Conservation (phyloP, 306 rosid species). For the Prunus dulcis region DNA sequence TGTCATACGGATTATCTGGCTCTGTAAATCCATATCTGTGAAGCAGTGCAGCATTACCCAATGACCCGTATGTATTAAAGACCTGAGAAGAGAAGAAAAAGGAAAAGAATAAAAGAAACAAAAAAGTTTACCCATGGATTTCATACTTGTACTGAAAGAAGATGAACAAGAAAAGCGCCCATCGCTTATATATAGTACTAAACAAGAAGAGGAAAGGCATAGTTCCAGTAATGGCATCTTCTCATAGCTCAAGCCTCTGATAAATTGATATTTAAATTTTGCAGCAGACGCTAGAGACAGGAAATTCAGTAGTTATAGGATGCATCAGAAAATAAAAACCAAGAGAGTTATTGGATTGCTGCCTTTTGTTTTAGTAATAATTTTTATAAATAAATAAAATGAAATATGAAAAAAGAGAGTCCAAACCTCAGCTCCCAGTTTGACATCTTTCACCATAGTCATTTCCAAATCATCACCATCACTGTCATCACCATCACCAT, state of each 20-base stretch:
- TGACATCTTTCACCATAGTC: slow-evolving; percentile 81
- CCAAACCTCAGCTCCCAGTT: slow-evolving; percentile 69
- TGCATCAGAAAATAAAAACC: too few relatives aligned
- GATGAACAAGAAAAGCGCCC: neutral
- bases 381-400: neutral
- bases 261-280: too few relatives aligned
- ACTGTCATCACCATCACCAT: slow-evolving; percentile 22
- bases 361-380: neutral
- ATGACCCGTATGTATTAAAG: slow-evolving; percentile 75
- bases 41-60: slow-evolving; percentile 92
- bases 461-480: slow-evolving; percentile 59
- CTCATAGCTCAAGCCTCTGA: neutral
- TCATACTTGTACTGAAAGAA: neutral
- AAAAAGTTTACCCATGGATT: neutral
- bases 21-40: slow-evolving; percentile 93
- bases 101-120: neutral
- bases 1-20: slow-evolving; percentile 65
- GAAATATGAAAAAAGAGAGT: neutral
- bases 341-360: too few relatives aligned
- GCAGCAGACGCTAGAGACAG: too few relatives aligned
- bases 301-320: too few relatives aligned
- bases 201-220: too few relatives aligned
- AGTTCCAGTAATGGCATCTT: neutral
- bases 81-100: slow-evolving; percentile 44
- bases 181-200: too few relatives aligned